phyloP scores from a whole-genome alignment of 352 stramenopile genomes.

The Poterioochromonas sp. region DNA sequence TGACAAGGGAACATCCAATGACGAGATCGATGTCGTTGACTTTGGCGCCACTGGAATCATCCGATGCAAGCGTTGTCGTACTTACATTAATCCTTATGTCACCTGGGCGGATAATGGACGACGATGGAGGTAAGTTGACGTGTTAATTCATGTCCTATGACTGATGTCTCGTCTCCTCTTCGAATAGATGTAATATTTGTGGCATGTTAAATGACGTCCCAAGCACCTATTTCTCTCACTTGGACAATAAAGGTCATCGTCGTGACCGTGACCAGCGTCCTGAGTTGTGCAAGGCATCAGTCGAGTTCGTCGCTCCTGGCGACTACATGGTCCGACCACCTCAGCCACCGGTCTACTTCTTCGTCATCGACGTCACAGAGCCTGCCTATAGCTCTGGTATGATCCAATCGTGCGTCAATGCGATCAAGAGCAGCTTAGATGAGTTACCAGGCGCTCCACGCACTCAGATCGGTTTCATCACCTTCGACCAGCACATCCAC shows the following conservation, averaged over 20 bases:
- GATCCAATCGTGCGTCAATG: slow-evolving; percentile 53
- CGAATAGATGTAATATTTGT: too few species aligned
- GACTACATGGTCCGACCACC: slow-evolving; percentile 76
- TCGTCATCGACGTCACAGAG: slow-evolving; percentile 70
- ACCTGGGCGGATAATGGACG: slow-evolving; percentile 68
- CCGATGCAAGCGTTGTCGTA: slow-evolving; percentile 71
- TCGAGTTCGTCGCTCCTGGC: slow-evolving; percentile 63
- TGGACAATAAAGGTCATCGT: slow-evolving; percentile 83
- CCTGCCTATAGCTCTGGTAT: slow-evolving; percentile 59
- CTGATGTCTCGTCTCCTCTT: too few species aligned
- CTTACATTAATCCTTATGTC: slow-evolving; percentile 87
- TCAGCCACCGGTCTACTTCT: slow-evolving; percentile 68
- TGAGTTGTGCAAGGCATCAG: slow-evolving; percentile 62
- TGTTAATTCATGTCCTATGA: too few species aligned
- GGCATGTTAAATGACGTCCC: slow-evolving; percentile 75
- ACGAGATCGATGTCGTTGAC: slow-evolving; percentile 16
- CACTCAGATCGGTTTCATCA: slow-evolving; percentile 58
- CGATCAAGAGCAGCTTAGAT: slow-evolving; percentile 67
- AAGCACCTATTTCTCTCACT: slow-evolving; percentile 93
- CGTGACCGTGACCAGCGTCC: slow-evolving; percentile 79
- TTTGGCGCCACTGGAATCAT: slow-evolving; percentile 14
- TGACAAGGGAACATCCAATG: background rate
- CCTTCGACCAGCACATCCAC: slow-evolving; percentile 71
- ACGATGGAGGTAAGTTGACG: slow-evolving; percentile 54
- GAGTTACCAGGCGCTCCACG: slow-evolving; percentile 45